These are phyloP conservation scores for Saccharomycopsis olivae DNA, from an alignment of 805 yeast species.

Conservation along the genomic window DNA sequence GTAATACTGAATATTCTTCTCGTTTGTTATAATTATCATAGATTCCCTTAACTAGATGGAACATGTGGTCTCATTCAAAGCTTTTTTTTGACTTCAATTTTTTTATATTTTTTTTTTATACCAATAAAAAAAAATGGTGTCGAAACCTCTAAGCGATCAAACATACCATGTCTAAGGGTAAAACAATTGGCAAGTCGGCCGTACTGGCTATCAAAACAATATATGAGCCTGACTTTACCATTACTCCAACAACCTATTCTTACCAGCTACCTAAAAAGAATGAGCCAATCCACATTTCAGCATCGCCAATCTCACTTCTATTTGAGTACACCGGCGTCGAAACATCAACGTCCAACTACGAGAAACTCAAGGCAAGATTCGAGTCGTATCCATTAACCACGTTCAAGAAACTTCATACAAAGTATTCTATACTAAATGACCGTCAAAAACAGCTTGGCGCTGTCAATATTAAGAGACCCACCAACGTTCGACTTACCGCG, in stretches of 20 bases:
- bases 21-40: conserved; percentile 47
- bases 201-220: no score
- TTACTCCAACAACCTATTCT: conserved; percentile 20
- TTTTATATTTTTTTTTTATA: neutral
- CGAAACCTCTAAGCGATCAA: no score
- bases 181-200: no score
- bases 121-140: neutral
- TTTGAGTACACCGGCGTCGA: conserved; percentile 28
- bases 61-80: conserved; percentile 33
- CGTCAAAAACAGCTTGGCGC: neutral
- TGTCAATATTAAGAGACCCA: conserved; percentile 39
- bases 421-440: conserved; percentile 1
- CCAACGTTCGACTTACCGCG: conserved; percentile 54
- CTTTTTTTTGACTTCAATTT: neutral
- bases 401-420: conserved; percentile 25
- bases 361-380: conserved; percentile 28
- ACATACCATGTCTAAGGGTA: no score
- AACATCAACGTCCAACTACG: conserved; percentile 22
- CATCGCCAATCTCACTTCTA: conserved; percentile 14
- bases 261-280: conserved; percentile 15
- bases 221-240: conserved; percentile 19
- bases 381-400: conserved; percentile 34
- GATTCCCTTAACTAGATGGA: conserved; percentile 54
- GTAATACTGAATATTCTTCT: conserved; percentile 67
- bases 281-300: conserved; percentile 15